Evolutionary conservation across 768 basidiomycete genomes (phyloP), one percentile per base, ranked within the genome.

Genomic region (Tricholoma sp.): DNA sequence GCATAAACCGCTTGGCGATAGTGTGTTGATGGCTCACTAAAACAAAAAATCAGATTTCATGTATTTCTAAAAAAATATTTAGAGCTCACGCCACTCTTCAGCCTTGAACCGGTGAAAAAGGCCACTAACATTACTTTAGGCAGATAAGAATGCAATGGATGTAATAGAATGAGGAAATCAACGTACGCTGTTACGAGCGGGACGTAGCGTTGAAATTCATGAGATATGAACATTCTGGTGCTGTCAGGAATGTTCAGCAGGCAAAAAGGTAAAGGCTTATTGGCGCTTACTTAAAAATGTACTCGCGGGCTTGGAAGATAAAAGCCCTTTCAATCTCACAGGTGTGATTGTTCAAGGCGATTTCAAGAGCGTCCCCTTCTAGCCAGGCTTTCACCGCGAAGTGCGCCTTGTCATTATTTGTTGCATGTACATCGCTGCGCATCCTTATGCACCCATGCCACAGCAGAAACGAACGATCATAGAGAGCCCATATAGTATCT

Each of bases 381-480:
- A 83, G 66, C 88, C 88, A 90, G 6, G 88, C 83, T 55, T 79
- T 75, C 55, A 84, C 70, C 9, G 82, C 86, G 65, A 87, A 90
- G 33, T 80, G 76, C 12, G 81, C 79, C 64, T 82, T 83, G 34
- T 83, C 79, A 3, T 68, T 63, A 47, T 85, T 80, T 29, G 73
- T 67, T 29, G 74, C 71, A 11, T 58, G 57, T 11, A 56, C 57
- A 39, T 75, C 64, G 52, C 77, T 75, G 13, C 82, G 81, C 76
- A 85, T 82, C 50, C 80, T 81, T 53, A 85, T 73, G 63, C 89
- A 91, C 18, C 79, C 79, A 66, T 87, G 82, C 88, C 89, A 91
- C 34, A 90, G 71, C 18, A 91, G 71, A 71, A 85, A 84, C 6
- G 80, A 75, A 47, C 86, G 82, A 62, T 86, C 81, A 64, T 85